Percentiles rank a stretch among this genome's conserved stretches.
Conservation (phyloP, 441 rosid genomes). For the Eugenia klotzschiana region DNA sequence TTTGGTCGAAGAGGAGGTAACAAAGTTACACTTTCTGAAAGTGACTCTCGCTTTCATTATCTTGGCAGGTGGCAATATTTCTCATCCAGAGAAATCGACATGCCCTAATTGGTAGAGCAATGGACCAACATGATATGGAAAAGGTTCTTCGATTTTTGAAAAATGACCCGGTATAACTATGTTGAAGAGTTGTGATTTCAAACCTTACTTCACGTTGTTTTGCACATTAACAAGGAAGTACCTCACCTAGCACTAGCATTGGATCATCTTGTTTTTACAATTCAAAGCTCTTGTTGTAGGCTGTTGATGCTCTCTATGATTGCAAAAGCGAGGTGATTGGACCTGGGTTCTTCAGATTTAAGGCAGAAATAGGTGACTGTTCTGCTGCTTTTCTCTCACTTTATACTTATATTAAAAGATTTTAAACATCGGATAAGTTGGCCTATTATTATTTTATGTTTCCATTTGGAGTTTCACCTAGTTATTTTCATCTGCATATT, state of each 20-base stretch:
- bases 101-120: slow-evolving; percentile 96
- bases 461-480: neutral
- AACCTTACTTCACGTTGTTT: neutral
- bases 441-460: neutral
- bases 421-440: neutral
- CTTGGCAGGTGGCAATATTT: slow-evolving; percentile 81
- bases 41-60: neutral
- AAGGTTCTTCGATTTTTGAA: slow-evolving; percentile 74
- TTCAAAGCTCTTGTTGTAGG: slow-evolving; percentile 23
- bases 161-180: slow-evolving; percentile 68
- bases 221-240: neutral
- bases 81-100: slow-evolving; percentile 96
- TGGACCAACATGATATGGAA: slow-evolving; percentile 90
- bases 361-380: slow-evolving; percentile 88
- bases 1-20: neutral
- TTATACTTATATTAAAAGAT: neutral
- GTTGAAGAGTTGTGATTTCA: neutral
- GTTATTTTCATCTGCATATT: neutral
- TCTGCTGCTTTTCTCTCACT: neutral
- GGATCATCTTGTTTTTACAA: slow-evolving; percentile 2
- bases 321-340: slow-evolving; percentile 99
- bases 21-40: neutral
- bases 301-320: slow-evolving; percentile 89
- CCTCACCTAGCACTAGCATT: neutral
- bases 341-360: slow-evolving; percentile 95